These are phyloP conservation scores for Irineochytrium annulatum DNA, from an alignment of 192 early-diverging fungal genomes.

Conservation along the genomic window DNA sequence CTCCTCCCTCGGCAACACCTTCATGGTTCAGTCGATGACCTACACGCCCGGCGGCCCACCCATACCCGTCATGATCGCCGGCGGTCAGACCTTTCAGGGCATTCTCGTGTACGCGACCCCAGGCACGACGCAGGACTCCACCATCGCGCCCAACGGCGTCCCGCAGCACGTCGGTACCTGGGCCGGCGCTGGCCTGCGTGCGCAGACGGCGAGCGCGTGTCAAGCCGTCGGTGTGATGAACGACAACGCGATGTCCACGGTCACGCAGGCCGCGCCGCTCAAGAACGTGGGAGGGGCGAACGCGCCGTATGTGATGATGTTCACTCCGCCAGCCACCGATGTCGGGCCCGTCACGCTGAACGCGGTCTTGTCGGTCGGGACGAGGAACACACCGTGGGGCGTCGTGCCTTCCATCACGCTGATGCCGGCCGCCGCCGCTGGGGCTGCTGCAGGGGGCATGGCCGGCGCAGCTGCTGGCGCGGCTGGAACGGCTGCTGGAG, in stretches of 20 bases:
- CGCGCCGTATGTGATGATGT: slow-evolving; percentile 11
- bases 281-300: not conserved
- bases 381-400: not conserved
- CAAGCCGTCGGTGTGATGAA: slow-evolving; percentile 5
- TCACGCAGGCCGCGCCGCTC: slow-evolving; percentile 14
- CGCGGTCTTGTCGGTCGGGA: slow-evolving; percentile 2
- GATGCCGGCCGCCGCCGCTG: slow-evolving; percentile 3
- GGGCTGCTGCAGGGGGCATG: not conserved
- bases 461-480: not conserved
- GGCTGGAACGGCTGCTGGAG: not conserved
- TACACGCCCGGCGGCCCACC: slow-evolving; percentile 18
- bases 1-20: slow-evolving; percentile 3
- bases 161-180: slow-evolving; percentile 8
- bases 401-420: slow-evolving; percentile 12
- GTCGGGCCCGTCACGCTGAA: slow-evolving; percentile 13
- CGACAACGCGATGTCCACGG: slow-evolving; percentile 4
- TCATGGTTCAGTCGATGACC: slow-evolving; percentile 7
- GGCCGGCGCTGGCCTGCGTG: not conserved
- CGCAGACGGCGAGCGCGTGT: slow-evolving; percentile 6
- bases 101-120: slow-evolving; percentile 30
- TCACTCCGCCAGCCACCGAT: slow-evolving; percentile 14
- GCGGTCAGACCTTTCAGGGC: slow-evolving; percentile 1
- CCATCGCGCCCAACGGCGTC: slow-evolving; percentile 16
- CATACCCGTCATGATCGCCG: slow-evolving; percentile 7
- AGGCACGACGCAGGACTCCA: slow-evolving; percentile 20